These are phyloP conservation scores for Panicum virgatum DNA, from an alignment of 202 grass and related monocot species.

Conservation along the genomic window DNA sequence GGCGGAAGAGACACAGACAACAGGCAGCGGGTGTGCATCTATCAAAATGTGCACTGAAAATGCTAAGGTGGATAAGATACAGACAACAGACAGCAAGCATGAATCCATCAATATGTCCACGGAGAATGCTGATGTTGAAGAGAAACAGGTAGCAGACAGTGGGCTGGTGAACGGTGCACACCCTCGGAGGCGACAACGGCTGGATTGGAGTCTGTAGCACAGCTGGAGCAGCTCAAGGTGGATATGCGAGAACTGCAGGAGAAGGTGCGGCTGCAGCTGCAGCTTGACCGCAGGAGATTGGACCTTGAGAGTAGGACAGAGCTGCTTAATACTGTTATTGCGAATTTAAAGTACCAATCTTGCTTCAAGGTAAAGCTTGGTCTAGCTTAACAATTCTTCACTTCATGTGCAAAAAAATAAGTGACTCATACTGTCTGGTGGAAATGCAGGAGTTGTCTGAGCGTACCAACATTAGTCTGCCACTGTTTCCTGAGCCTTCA, in stretches of 20 bases:
- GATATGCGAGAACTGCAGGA: background rate
- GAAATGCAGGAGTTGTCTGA: background rate
- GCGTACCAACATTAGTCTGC: background rate
- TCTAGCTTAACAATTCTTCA: background rate
- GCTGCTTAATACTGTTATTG: background rate
- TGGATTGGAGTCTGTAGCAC: background rate
- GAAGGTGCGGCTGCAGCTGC: no score
- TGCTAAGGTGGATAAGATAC: background rate
- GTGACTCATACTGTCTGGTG: background rate
- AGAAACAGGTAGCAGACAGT: background rate
- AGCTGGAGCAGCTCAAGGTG: background rate
- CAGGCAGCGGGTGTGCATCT: background rate
- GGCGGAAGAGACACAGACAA: background rate
- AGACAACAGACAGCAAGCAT: background rate
- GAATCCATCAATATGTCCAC: background rate
- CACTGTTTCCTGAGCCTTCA: background rate
- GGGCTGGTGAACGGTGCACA: background rate
- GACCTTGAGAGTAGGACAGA: background rate
- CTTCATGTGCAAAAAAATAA: background rate
- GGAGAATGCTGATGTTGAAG: background rate
- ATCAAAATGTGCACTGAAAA: background rate
- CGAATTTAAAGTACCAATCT: background rate
- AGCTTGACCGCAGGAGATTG: background rate
- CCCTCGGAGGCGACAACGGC: background rate
- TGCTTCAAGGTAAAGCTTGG: background rate